Evolutionary conservation across 1,284 basidiomycete species (phyloP).

Genomic region (Marasmius oreades): DNA sequence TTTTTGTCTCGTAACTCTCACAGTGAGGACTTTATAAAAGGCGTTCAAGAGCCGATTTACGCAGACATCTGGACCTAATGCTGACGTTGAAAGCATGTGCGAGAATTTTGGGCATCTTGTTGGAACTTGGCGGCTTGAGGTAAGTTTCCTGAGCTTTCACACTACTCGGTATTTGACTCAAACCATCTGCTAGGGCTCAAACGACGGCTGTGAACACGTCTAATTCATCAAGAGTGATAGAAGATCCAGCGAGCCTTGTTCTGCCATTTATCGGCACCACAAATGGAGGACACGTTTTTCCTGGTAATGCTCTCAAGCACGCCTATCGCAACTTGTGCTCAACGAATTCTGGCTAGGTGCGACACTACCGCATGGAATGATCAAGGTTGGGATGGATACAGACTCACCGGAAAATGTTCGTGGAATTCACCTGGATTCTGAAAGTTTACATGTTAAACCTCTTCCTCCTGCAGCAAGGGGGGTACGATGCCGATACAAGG

Average conservation of each 20-base stretch:
- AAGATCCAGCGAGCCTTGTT: conserved; percentile 40
- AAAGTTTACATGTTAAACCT: neutral
- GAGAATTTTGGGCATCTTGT: no score
- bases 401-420: conserved; percentile 56
- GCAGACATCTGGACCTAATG: no score
- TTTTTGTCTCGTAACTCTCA: no score
- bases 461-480: conserved; percentile 44
- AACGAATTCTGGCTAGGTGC: conserved; percentile 37
- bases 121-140: no score
- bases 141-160: no score
- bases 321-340: neutral
- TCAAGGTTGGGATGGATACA: conserved; percentile 64
- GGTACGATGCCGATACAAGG: conserved; percentile 48
- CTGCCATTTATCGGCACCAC: conserved; percentile 57
- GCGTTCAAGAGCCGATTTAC: no score
- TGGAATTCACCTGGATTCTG: neutral
- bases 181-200: no score
- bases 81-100: no score
- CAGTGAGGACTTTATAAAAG: no score
- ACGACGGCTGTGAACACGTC: no score
- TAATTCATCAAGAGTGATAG: neutral
- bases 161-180: no score
- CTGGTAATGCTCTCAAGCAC: conserved; percentile 33
- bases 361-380: conserved; percentile 63
- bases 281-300: conserved; percentile 62